phyloP scores from a whole-genome alignment of 305 asterid species.

The Fraxinus floribunda region DNA sequence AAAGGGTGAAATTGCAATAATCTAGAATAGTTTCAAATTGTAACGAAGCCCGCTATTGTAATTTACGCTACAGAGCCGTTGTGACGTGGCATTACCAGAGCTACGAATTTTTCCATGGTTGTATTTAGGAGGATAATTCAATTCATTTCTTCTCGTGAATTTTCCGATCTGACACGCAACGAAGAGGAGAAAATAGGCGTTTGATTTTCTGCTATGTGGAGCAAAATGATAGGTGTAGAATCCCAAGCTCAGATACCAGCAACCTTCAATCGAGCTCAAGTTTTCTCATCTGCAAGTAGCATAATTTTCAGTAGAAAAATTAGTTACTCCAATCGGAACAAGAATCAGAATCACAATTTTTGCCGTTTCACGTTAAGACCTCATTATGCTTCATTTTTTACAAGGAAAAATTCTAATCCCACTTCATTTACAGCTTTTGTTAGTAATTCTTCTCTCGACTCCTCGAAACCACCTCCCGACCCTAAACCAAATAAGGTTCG shows the following conservation, averaged over 20 bases:
- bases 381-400: constrained; percentile 20
- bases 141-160: constrained; percentile 6
- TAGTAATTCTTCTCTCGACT: constrained; percentile 27
- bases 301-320: constrained; percentile 12
- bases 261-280: constrained; percentile 19
- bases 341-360: constrained; percentile 19
- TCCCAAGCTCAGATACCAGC: constrained; percentile 16
- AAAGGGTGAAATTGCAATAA: neutral
- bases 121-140: constrained; percentile 12
- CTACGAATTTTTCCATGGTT: constrained; percentile 20
- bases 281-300: constrained; percentile 17
- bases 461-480: constrained; percentile 27
- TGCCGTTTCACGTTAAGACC: constrained; percentile 24
- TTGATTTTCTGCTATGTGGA: neutral
- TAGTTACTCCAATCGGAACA: constrained; percentile 10
- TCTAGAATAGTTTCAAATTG: neutral
- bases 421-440: constrained; percentile 30
- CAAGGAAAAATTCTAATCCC: constrained; percentile 8
- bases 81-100: constrained; percentile 32
- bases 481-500: constrained; percentile 35
- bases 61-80: neutral
- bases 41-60: neutral
- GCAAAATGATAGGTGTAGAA: constrained; percentile 34
- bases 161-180: neutral
- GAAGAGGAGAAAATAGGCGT: constrained; percentile 13